Percentiles rank a stretch among this genome's conserved stretches.
These are phyloP conservation scores for Aurantiochytrium sp. DNA, from an alignment of 108 stramenopile genomes.

Conservation along the genomic window DNA sequence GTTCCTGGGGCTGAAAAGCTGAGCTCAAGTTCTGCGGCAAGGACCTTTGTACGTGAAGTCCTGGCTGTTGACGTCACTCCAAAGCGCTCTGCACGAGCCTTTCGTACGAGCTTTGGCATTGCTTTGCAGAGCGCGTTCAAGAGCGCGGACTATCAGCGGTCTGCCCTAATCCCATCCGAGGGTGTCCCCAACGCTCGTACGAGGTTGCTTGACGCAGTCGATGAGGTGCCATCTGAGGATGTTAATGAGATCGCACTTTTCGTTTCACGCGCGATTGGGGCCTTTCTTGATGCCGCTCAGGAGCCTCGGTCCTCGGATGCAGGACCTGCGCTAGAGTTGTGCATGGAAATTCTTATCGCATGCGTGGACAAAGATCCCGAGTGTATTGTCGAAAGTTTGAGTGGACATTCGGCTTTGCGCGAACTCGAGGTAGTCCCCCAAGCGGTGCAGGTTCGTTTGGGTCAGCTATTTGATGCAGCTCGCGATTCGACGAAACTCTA, in stretches of 20 bases:
- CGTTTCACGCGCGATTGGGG: neutral
- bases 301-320: neutral
- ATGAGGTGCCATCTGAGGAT: neutral
- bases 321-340: neutral
- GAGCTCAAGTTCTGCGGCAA: no score
- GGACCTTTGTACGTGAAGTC: no score
- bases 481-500: neutral
- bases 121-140: neutral
- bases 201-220: neutral
- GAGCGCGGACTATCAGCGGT: neutral
- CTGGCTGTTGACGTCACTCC: no score
- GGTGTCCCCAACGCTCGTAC: neutral
- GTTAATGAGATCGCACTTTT: neutral
- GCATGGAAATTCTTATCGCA: neutral
- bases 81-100: neutral
- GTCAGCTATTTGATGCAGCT: neutral
- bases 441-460: neutral
- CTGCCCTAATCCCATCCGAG: neutral
- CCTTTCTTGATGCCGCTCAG: neutral
- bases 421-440: neutral
- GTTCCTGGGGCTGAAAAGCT: neutral
- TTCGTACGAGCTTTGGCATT: neutral
- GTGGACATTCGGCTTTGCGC: neutral
- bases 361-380: neutral
- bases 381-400: neutral